Percentiles rank a stretch among this genome's conserved stretches.
phyloP scores from a whole-genome alignment of 495 filamentous ascomycete genomes.

The Xylaria intraflava region DNA sequence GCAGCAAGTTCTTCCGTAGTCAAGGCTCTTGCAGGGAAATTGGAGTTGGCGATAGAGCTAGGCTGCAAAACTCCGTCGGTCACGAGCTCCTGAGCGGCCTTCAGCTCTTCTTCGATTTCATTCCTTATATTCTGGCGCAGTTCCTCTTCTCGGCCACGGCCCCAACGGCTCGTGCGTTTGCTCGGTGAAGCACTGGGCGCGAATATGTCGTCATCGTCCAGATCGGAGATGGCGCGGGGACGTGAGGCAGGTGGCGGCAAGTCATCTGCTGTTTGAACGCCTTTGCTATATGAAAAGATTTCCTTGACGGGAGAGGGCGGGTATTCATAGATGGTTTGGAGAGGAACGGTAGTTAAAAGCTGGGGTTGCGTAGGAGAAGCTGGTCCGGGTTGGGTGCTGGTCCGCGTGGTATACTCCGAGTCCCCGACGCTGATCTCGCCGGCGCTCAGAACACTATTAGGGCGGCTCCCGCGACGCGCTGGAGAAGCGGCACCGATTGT shows the following conservation, averaged over 20 bases:
- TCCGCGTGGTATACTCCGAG: slow-evolving; percentile 45
- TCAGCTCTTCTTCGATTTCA: slow-evolving; percentile 90
- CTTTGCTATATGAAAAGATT: slow-evolving; percentile 89
- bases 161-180: slow-evolving; percentile 68
- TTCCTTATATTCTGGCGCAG: slow-evolving; percentile 73
- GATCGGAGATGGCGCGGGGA: slow-evolving; percentile 44
- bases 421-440: slow-evolving; percentile 67
- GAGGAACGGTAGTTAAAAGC: slow-evolving; percentile 56
- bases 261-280: slow-evolving; percentile 72
- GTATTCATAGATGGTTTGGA: slow-evolving; percentile 68
- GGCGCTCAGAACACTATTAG: slow-evolving; percentile 74
- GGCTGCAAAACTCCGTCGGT: slow-evolving; percentile 45
- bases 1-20: slow-evolving; percentile 83
- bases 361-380: slow-evolving; percentile 19
- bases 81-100: slow-evolving; percentile 53
- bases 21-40: slow-evolving; percentile 75
- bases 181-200: slow-evolving; percentile 40
- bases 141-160: slow-evolving; percentile 78
- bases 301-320: slow-evolving; percentile 67
- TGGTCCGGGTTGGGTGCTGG: slow-evolving; percentile 29
- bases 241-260: slow-evolving; percentile 49
- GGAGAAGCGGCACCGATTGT: slow-evolving; percentile 60
- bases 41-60: slow-evolving; percentile 33
- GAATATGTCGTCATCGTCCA: slow-evolving; percentile 46
- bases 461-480: slow-evolving; percentile 64